Conservation (phyloP, 1,139 yeast species). For the Yamadazyma siamensis region DNA sequence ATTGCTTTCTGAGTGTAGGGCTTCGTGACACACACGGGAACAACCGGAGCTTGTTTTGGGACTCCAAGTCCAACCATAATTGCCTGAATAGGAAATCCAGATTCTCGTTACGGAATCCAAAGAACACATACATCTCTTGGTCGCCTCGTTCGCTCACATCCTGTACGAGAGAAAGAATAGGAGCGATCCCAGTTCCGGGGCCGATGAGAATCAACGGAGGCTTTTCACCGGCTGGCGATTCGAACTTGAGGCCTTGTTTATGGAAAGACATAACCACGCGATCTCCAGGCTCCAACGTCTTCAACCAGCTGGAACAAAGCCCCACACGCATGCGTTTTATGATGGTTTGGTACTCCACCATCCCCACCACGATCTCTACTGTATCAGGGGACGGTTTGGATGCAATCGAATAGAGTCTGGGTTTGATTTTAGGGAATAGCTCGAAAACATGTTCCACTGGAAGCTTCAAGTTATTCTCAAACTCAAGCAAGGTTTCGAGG, state of each 20-base stretch:
- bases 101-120: slow-evolving; percentile 67
- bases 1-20: slow-evolving; percentile 36
- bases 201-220: slow-evolving; percentile 70
- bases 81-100: slow-evolving; percentile 69
- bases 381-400: slow-evolving; percentile 30
- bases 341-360: slow-evolving; percentile 84
- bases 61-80: slow-evolving; percentile 43
- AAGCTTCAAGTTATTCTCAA: slow-evolving; percentile 60
- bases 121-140: slow-evolving; percentile 50
- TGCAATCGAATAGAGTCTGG: slow-evolving; percentile 55
- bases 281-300: slow-evolving; percentile 46
- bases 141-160: slow-evolving; percentile 8
- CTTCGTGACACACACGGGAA: slow-evolving; percentile 66
- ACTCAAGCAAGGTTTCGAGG: slow-evolving; percentile 79
- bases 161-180: slow-evolving; percentile 68
- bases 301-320: slow-evolving; percentile 77
- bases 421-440: slow-evolving; percentile 71
- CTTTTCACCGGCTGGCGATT: slow-evolving; percentile 11
- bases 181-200: slow-evolving; percentile 95
- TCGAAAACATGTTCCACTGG: slow-evolving; percentile 77
- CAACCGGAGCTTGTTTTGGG: slow-evolving; percentile 27
- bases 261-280: slow-evolving; percentile 55
- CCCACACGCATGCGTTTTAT: slow-evolving; percentile 76
- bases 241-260: slow-evolving; percentile 39
- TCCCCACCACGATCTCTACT: slow-evolving; percentile 70